These are phyloP conservation scores for Yarrowia galli DNA, from an alignment of 1,139 yeast genomes.

Conservation along the genomic window DNA sequence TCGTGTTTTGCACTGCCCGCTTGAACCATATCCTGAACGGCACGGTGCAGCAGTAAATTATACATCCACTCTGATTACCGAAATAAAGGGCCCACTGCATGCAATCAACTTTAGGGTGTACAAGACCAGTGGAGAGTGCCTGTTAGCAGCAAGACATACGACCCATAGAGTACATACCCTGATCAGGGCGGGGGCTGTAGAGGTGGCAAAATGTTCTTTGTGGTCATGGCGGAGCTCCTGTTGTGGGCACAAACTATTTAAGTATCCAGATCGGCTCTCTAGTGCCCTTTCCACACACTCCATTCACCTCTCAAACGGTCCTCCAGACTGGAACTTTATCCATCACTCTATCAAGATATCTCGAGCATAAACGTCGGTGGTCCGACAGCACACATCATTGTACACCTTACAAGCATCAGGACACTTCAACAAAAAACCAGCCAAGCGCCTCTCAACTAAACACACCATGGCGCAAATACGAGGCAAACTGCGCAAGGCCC, in stretches of 20 bases:
- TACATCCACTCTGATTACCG: slow-evolving; percentile 18
- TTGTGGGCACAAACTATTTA: neutral
- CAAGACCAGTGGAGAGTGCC: slow-evolving; percentile 1
- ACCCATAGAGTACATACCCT: slow-evolving; percentile 2
- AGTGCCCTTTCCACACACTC: neutral
- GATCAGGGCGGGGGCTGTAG: neutral
- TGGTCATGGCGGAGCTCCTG: neutral
- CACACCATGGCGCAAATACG: slow-evolving; percentile 31
- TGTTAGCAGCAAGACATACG: slow-evolving; percentile 18
- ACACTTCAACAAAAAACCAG: neutral
- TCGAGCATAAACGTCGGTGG: slow-evolving; percentile 12
- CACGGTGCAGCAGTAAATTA: slow-evolving; percentile 9
- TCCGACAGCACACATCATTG: slow-evolving; percentile 1
- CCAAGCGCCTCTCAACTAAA: neutral
- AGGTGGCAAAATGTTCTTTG: neutral
- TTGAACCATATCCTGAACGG: slow-evolving; percentile 21
- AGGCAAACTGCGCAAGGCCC: slow-evolving; percentile 17
- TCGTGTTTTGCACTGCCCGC: slow-evolving; percentile 26
- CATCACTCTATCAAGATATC: slow-evolving; percentile 16
- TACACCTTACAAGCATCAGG: neutral
- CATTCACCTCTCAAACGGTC: neutral
- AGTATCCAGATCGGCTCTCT: neutral
- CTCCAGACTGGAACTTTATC: neutral
- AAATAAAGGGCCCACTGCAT: neutral
- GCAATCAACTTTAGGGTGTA: neutral